Evolutionary conservation across 257 asterid species (phyloP).

Genomic region (Solanum chmielewskii): DNA sequence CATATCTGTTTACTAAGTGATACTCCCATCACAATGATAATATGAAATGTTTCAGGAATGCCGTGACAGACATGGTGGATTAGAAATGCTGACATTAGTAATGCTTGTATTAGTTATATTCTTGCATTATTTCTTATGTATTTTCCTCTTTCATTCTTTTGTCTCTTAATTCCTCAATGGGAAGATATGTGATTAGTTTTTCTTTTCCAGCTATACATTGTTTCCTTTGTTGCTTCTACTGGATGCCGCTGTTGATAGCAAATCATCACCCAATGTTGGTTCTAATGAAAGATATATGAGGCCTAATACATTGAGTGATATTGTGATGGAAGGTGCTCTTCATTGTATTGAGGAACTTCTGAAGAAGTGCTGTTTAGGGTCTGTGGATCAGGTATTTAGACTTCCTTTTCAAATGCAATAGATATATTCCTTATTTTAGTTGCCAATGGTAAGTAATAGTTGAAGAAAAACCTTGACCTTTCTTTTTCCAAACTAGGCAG

Average conservation of each 20-base stretch:
- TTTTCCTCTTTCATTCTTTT: not conserved
- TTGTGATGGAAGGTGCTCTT: constrained; percentile 62
- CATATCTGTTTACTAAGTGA: not conserved
- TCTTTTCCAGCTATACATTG: constrained; percentile 55
- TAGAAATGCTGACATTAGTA: too few relatives aligned
- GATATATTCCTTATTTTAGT: not conserved
- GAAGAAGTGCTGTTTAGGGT: constrained; percentile 56
- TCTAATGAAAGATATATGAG: constrained; percentile 15
- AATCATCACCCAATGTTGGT: constrained; percentile 38
- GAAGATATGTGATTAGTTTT: constrained; percentile 1
- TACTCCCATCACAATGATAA: not conserved
- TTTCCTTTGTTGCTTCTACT: constrained; percentile 80
- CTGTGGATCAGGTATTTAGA: constrained; percentile 72
- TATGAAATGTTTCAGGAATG: not conserved
- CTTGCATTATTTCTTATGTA: not conserved
- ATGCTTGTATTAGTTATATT: not conserved
- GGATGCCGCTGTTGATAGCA: constrained; percentile 68
- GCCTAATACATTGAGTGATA: constrained; percentile 46
- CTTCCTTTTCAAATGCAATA: not conserved
- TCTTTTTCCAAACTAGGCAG: not conserved
- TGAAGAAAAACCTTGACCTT: not conserved
- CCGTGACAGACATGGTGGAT: not conserved
- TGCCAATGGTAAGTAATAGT: not conserved
- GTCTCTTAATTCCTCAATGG: not conserved
- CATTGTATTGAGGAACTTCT: constrained; percentile 78